Percentiles rank a stretch among this genome's conserved stretches.
Evolutionary conservation across 306 rosid genomes (phyloP).

Genomic region (Argentina anserina): DNA sequence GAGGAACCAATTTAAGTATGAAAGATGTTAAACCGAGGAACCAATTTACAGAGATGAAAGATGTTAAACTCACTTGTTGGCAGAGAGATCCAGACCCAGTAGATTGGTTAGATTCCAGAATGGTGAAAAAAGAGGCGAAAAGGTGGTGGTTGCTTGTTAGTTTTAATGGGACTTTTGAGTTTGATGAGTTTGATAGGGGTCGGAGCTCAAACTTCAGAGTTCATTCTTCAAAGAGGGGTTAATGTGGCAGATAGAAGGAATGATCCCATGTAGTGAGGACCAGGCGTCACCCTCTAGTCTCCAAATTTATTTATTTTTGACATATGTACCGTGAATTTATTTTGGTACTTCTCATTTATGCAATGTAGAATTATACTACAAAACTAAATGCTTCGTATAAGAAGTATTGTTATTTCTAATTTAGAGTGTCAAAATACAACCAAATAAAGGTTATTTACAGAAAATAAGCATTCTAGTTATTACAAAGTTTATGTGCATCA

Average conservation of each 20-base stretch:
- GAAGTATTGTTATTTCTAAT: too few relatives aligned
- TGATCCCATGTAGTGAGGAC: background rate
- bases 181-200: background rate
- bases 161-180: background rate
- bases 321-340: too few relatives aligned
- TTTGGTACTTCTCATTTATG: too few relatives aligned
- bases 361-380: too few relatives aligned
- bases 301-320: too few relatives aligned
- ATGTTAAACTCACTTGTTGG: background rate
- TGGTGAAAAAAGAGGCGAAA: background rate
- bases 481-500: too few relatives aligned
- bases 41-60: background rate
- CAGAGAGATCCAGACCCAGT: background rate
- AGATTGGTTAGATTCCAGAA: background rate
- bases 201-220: conserved; percentile 7
- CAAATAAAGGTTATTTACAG: too few relatives aligned
- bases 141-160: background rate
- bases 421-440: too few relatives aligned
- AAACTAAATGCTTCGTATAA: too few relatives aligned
- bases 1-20: background rate
- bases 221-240: background rate
- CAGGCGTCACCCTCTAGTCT: background rate
- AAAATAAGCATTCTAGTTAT: too few relatives aligned
- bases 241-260: background rate
- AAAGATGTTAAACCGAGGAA: background rate